Evolutionary conservation across 441 rosid species (phyloP), one percentile per base, ranked within the genome.

Genomic region (Manihot esculenta): DNA sequence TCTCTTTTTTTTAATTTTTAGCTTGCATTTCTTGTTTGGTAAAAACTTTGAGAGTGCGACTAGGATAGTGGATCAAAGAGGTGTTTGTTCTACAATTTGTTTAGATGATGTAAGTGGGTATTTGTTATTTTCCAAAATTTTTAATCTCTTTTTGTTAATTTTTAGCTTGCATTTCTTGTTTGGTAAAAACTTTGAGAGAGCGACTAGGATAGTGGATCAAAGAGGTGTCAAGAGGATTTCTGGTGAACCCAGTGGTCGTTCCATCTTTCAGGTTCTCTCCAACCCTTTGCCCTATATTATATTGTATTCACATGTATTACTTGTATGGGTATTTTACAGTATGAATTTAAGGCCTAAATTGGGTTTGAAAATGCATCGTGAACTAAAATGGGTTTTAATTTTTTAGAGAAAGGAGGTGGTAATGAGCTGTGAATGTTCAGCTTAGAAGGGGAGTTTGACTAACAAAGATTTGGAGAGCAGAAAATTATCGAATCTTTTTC

Each of bases 171-270:
- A 86, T 82, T 78, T 91, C 80, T 73, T 91, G 84, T 93, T 87
- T 79, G 96, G 97, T 70, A 91, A 90, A 79, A 94, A 88, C 79
- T 71, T 94, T 41, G 96, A 91, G 83, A 83, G 82, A 71, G 97
- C 94, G 0, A 85, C 93, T 10, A 78, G 88, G 80, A 88, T 89
- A 44, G 81, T 88, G 26, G 96, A 91, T 76, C 93, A 91, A 51
- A 76, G 83, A 35, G 89, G 94, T 33, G 94, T 93, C 33, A 91
- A 86, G 83, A 81, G 81, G 73, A 84, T 94, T 80, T 79, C 85
- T 24, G 88, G 96, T n/a, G 76, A 83, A 51, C 94, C 97, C 5
- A 86, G 94, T 44, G 91, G 90, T 13, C 89, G 96, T 26, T 88
- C 77, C 68, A 81, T 93, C 80, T 89, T 89, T 79, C 93, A 89